These are phyloP conservation scores for Zea luxurians DNA, from an alignment of 176 grass and related monocot genomes.

Conservation along the genomic window DNA sequence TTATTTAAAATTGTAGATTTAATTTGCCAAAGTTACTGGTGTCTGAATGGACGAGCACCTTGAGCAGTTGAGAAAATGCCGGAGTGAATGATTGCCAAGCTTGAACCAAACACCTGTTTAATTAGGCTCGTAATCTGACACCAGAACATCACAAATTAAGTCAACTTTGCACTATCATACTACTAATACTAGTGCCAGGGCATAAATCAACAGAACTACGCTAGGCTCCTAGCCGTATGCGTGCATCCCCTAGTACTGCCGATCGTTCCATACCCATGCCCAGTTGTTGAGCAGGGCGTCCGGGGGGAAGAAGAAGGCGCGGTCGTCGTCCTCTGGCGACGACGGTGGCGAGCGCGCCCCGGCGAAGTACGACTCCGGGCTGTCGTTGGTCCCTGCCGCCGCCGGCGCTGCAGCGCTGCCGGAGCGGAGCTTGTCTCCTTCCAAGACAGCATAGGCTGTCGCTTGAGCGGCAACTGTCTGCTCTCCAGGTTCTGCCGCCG, in stretches of 20 bases:
- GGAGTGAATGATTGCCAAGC: too few relatives aligned
- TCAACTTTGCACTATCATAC: too few relatives aligned
- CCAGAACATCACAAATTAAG: too few relatives aligned
- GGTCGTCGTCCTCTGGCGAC: slow-evolving; percentile 56
- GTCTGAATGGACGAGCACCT: too few relatives aligned
- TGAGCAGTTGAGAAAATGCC: too few relatives aligned
- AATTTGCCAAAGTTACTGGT: too few relatives aligned
- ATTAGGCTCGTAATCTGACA: too few relatives aligned
- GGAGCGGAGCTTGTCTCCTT: slow-evolving; percentile 39
- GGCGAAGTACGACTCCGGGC: slow-evolving; percentile 55
- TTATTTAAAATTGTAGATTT: too few relatives aligned
- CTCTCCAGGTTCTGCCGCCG: slow-evolving; percentile 22
- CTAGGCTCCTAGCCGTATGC: too few relatives aligned
- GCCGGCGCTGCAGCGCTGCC: not conserved
- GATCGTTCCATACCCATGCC: slow-evolving; percentile 45
- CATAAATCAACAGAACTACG: too few relatives aligned
- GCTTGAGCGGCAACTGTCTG: not conserved
- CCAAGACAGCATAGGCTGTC: not conserved
- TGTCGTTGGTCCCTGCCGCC: slow-evolving; percentile 25
- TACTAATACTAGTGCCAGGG: too few relatives aligned
- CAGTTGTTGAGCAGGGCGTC: slow-evolving; percentile 27
- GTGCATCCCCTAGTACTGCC: not conserved
- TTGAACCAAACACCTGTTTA: too few relatives aligned
- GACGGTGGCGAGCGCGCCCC: slow-evolving; percentile 42
- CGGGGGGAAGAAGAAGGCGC: slow-evolving; percentile 37